Evolutionary conservation across 2,329 filamentous ascomycete species (phyloP).

Genomic region (Didymella arachidicola): DNA sequence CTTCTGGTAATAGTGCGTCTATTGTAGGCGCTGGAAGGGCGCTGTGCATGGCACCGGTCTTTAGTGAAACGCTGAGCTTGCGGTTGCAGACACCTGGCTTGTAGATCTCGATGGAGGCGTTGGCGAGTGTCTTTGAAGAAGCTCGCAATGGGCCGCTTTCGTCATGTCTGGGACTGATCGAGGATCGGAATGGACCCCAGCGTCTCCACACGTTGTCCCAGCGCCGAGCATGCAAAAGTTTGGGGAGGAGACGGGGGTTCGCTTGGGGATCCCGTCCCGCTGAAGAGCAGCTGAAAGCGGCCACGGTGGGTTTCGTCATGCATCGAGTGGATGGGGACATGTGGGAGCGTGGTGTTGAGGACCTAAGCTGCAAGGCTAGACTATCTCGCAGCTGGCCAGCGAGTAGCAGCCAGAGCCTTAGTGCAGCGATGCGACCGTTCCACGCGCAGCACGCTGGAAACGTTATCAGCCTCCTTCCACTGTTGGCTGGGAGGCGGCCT

Average conservation of each 20-base stretch:
- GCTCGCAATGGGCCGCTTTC: constrained; percentile 11
- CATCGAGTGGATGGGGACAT: constrained; percentile 8
- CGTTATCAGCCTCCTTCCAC: constrained; percentile 17
- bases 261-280: not conserved
- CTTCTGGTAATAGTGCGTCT: constrained; percentile 16
- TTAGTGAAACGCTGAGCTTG: not conserved
- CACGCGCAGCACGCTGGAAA: constrained; percentile 10
- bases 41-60: not conserved
- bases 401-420: constrained; percentile 17
- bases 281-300: constrained; percentile 11
- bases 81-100: constrained; percentile 3
- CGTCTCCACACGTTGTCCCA: constrained; percentile 26
- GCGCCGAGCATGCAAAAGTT: constrained; percentile 9
- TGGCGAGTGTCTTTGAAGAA: constrained; percentile 7
- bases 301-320: constrained; percentile 24
- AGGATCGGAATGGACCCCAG: constrained; percentile 2
- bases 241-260: constrained; percentile 3
- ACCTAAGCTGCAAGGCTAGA: constrained; percentile 32
- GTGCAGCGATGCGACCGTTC: constrained; percentile 14
- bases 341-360: constrained; percentile 35
- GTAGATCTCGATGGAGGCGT: not conserved
- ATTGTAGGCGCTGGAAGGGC: constrained; percentile 9
- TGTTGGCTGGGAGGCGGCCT: constrained; percentile 9
- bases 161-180: constrained; percentile 10
- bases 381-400: constrained; percentile 23